Conservation (phyloP, 192 early-diverging fungal species). For the Entrophospora sp. region DNA sequence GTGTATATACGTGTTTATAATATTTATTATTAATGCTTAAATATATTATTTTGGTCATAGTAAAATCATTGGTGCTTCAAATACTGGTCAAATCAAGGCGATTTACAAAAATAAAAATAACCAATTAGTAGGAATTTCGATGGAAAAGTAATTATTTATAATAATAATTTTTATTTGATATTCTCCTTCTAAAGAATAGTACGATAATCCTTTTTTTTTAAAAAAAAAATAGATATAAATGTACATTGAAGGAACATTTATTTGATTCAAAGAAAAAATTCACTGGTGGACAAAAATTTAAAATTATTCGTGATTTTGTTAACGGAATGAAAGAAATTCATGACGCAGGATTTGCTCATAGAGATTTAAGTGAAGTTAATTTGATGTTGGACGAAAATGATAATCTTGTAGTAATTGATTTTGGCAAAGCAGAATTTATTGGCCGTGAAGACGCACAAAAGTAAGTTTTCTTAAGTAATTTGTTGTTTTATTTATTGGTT, state of each 20-base stretch:
- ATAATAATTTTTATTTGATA: neutral
- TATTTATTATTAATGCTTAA: neutral
- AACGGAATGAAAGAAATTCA: constrained; percentile 44
- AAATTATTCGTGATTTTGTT: constrained; percentile 43
- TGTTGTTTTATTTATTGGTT: too few relatives aligned
- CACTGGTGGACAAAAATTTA: constrained; percentile 44
- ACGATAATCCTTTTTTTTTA: neutral
- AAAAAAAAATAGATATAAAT: constrained; percentile 39
- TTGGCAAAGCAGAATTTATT: constrained; percentile 53
- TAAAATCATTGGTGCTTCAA: constrained; percentile 32
- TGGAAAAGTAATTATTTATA: constrained; percentile 36
- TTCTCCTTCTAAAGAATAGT: neutral
- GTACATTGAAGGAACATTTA: constrained; percentile 46
- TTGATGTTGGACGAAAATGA: constrained; percentile 47
- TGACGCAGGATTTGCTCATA: constrained; percentile 44
- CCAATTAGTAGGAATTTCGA: constrained; percentile 49
- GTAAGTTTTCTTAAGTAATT: constrained; percentile 41
- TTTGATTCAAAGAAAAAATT: constrained; percentile 45
- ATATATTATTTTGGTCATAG: constrained; percentile 11
- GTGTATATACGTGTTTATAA: neutral
- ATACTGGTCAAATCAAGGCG: constrained; percentile 47
- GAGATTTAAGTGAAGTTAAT: constrained; percentile 52
- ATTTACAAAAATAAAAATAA: constrained; percentile 41
- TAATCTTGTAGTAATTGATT: constrained; percentile 47
- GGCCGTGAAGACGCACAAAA: constrained; percentile 32